Evolutionary conservation across 805 yeast species (phyloP).

Genomic region (Kregervanrija fluxuum): DNA sequence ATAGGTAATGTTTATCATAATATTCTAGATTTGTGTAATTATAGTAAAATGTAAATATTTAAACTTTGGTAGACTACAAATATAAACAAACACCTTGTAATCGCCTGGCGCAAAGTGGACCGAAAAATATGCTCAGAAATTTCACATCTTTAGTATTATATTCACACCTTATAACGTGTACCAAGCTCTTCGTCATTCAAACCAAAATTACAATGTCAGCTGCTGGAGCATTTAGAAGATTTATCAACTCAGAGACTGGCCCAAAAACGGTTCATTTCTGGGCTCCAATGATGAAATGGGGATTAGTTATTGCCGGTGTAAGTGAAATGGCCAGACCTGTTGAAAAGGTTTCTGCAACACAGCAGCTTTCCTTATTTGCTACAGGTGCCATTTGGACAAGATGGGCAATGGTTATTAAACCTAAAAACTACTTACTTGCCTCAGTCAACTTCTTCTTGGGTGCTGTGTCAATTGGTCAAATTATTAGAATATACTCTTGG

Average conservation of each 20-base stretch:
- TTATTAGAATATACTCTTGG: conserved; percentile 61
- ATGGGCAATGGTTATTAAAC: conserved; percentile 92
- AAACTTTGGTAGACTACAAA: no score
- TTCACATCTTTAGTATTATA: no score
- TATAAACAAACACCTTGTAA: no score
- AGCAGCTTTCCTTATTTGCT: conserved; percentile 76
- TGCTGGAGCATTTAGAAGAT: conserved; percentile 50
- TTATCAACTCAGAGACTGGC: conserved; percentile 83
- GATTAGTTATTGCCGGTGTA: conserved; percentile 85
- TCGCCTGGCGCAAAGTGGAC: no score
- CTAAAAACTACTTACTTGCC: conserved; percentile 81
- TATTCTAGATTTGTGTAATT: no score
- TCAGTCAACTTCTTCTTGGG: conserved; percentile 92
- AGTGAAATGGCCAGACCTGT: conserved; percentile 86
- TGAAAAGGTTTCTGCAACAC: conserved; percentile 84
- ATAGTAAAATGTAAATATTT: no score
- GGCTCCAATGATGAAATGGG: conserved; percentile 79
- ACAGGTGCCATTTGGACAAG: conserved; percentile 97
- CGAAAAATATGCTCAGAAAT: no score
- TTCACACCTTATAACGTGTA: no score
- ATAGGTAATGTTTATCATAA: no score
- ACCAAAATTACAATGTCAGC: conserved; percentile 4
- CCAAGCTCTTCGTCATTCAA: no score
- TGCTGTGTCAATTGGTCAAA: conserved; percentile 80
- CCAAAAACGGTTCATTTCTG: conserved; percentile 97